phyloP scores from a whole-genome alignment of 208 protist species.

The Trichomonas vaginalis region DNA sequence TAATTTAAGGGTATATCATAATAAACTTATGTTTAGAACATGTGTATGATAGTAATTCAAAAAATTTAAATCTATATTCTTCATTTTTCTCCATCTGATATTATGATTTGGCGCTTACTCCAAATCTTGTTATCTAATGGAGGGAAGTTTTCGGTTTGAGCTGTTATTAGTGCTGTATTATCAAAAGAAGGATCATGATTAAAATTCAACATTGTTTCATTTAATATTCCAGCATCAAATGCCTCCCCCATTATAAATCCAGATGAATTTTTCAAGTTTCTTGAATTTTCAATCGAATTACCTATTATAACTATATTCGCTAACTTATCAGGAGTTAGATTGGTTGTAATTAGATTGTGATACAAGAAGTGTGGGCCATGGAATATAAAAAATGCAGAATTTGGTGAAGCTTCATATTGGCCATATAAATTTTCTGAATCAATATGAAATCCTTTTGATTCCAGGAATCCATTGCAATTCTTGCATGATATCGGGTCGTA shows the following conservation, averaged over 20 bases:
- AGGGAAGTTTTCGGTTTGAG: not conserved
- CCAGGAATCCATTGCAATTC: not conserved
- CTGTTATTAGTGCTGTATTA: not conserved
- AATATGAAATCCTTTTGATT: not conserved
- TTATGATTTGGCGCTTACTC: too few relatives aligned
- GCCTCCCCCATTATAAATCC: not conserved
- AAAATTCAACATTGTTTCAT: not conserved
- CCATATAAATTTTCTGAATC: not conserved
- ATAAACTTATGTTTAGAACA: too few relatives aligned
- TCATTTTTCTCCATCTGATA: too few relatives aligned
- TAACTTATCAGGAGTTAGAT: not conserved
- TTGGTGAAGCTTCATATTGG: not conserved
- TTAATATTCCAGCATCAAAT: not conserved
- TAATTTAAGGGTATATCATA: too few relatives aligned
- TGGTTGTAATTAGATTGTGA: not conserved
- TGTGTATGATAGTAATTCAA: too few relatives aligned
- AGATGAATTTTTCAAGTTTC: not conserved
- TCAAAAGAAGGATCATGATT: not conserved
- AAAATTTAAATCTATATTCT: too few relatives aligned
- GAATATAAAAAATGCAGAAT: not conserved
- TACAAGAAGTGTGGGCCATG: not conserved
- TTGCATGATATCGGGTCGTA: not conserved
- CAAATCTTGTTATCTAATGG: not conserved
- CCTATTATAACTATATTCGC: not conserved
- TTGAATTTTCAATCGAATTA: not conserved